Percentiles rank a stretch among this genome's conserved stretches.
Evolutionary conservation across 257 asterid genomes (phyloP).

Genomic region (Prunella vulgaris): DNA sequence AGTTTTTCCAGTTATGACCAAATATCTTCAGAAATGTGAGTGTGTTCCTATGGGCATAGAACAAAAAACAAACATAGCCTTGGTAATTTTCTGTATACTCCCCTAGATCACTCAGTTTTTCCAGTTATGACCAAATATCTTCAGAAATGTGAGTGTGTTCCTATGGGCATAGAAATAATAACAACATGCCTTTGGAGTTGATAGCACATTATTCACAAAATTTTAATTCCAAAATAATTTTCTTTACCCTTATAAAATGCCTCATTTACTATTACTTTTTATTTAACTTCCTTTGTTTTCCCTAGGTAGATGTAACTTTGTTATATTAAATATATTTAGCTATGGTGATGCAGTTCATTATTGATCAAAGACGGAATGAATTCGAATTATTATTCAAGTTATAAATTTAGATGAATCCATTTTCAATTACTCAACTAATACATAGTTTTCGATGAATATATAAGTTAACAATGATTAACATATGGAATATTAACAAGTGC

Average conservation of each 20-base stretch:
- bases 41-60: no score
- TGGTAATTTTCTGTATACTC: no score
- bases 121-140: no score
- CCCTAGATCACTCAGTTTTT: no score
- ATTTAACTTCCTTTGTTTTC: background rate
- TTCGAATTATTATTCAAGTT: background rate
- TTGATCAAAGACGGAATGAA: background rate
- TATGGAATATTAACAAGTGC: background rate
- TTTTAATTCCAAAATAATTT: background rate
- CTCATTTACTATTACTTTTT: no score
- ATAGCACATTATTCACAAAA: background rate
- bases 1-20: no score
- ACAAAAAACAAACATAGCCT: no score
- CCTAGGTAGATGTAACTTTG: background rate
- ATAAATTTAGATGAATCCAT: background rate
- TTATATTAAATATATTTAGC: background rate
- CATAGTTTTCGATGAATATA: background rate
- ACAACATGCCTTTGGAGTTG: background rate
- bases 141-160: no score
- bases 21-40: no score
- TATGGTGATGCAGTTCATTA: background rate
- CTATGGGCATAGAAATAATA: background rate
- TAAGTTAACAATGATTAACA: no score
- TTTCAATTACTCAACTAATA: background rate
- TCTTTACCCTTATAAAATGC: background rate